Evolutionary conservation across 2,329 filamentous ascomycete species (phyloP).

Genomic region (Calonectria hongkongensis): DNA sequence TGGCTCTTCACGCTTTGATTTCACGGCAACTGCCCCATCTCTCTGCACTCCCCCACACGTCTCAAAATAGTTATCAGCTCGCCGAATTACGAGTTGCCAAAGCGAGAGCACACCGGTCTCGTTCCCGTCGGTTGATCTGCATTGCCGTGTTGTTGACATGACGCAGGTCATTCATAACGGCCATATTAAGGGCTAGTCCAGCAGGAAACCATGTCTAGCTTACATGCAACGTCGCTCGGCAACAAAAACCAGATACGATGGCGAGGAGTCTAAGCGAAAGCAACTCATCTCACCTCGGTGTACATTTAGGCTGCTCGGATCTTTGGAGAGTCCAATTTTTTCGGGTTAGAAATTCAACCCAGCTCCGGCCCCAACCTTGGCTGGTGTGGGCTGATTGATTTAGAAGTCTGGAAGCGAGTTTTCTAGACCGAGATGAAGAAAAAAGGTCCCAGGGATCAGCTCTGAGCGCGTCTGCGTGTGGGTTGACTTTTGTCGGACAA

Average conservation of each 20-base stretch:
- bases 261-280: constrained; percentile 20
- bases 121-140: constrained; percentile 5
- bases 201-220: constrained; percentile 10
- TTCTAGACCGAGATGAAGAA: constrained; percentile 12
- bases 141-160: constrained; percentile 20
- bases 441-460: background rate
- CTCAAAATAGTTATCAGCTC: background rate
- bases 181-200: constrained; percentile 1
- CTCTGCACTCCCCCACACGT: background rate
- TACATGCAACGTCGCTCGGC: constrained; percentile 25
- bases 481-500: constrained; percentile 20
- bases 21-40: background rate
- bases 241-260: constrained; percentile 21
- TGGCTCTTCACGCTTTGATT: background rate
- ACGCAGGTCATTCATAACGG: constrained; percentile 23
- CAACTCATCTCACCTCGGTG: constrained; percentile 25
- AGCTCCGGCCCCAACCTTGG: constrained; percentile 7
- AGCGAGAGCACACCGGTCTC: background rate
- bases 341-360: constrained; percentile 2
- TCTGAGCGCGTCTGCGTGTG: background rate
- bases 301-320: constrained; percentile 10
- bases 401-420: constrained; percentile 6
- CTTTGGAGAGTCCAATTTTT: background rate
- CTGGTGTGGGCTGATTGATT: constrained; percentile 11
- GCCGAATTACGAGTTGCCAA: constrained; percentile 1